Evolutionary conservation across 768 basidiomycete genomes (phyloP).

Genomic region (Kwoniella newhampshirensis): DNA sequence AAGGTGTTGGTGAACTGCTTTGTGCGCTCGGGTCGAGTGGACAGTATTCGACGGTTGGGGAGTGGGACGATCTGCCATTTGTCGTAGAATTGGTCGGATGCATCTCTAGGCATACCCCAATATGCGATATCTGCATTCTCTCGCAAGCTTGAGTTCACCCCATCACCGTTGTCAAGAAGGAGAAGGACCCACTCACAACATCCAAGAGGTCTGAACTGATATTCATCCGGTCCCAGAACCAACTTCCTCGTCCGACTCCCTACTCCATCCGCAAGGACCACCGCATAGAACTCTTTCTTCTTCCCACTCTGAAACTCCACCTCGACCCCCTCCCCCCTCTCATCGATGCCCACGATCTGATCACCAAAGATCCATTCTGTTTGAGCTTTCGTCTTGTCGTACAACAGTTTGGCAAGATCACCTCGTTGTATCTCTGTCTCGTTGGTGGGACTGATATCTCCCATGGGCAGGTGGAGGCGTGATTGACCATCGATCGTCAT

Average conservation of each 20-base stretch:
- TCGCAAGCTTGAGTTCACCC: too few relatives aligned
- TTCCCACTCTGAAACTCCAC: slow-evolving; percentile 36
- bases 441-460: slow-evolving; percentile 19
- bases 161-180: too few relatives aligned
- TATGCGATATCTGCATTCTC: slow-evolving; percentile 17
- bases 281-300: slow-evolving; percentile 28
- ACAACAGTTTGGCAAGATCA: slow-evolving; percentile 36
- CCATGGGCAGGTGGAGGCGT: slow-evolving; percentile 19
- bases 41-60: neutral
- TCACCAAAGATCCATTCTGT: slow-evolving; percentile 32
- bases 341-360: slow-evolving; percentile 23
- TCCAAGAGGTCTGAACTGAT: slow-evolving; percentile 12
- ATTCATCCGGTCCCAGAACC: slow-evolving; percentile 6
- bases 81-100: slow-evolving; percentile 14
- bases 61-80: slow-evolving; percentile 21
- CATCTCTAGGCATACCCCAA: slow-evolving; percentile 20
- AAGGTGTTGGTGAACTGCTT: slow-evolving; percentile 9
- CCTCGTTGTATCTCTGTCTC: slow-evolving; percentile 48
- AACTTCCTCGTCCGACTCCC: slow-evolving; percentile 14
- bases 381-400: slow-evolving; percentile 23
- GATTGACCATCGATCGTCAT: slow-evolving; percentile 26
- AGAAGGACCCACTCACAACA: slow-evolving; percentile 18
- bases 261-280: slow-evolving; percentile 41
- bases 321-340: slow-evolving; percentile 23
- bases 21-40: slow-evolving; percentile 22